These are phyloP conservation scores for Starmerella scarabaei DNA, from an alignment of 805 yeast species.

Conservation along the genomic window DNA sequence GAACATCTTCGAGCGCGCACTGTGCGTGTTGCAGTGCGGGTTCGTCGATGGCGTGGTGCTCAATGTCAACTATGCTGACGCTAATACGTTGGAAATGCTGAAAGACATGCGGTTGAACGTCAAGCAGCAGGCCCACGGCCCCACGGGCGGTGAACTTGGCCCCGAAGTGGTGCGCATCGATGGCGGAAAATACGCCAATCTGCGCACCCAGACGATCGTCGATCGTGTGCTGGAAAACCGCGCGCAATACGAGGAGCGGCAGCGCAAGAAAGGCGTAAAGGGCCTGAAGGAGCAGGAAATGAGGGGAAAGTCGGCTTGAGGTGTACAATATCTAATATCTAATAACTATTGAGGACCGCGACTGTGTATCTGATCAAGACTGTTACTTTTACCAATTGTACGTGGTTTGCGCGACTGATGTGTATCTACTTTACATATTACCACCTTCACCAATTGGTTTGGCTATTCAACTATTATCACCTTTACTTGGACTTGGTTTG, in stretches of 20 bases:
- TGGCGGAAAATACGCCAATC: slow-evolving; percentile 46
- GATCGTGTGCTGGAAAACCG: slow-evolving; percentile 58
- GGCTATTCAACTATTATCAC: too few species aligned
- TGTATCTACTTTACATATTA: too few species aligned
- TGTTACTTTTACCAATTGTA: too few species aligned
- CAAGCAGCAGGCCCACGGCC: slow-evolving; percentile 6
- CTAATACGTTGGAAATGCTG: slow-evolving; percentile 31
- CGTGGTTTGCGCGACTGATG: too few species aligned
- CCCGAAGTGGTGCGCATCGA: slow-evolving; percentile 31
- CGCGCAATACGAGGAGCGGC: slow-evolving; percentile 71
- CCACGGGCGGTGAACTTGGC: not conserved
- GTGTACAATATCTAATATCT: too few species aligned
- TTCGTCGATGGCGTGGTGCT: slow-evolving; percentile 70
- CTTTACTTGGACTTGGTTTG: too few species aligned
- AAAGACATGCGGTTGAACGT: slow-evolving; percentile 9
- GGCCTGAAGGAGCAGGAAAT: slow-evolving; percentile 37
- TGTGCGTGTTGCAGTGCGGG: slow-evolving; percentile 78
- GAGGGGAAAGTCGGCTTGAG: too few species aligned
- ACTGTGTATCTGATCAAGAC: too few species aligned
- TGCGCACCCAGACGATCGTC: slow-evolving; percentile 61
- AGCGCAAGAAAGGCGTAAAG: slow-evolving; percentile 75
- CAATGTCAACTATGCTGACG: slow-evolving; percentile 49
- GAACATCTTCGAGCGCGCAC: slow-evolving; percentile 72
- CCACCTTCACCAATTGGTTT: too few species aligned
- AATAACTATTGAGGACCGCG: too few species aligned